Percentiles rank a stretch among this genome's conserved stretches.
Evolutionary conservation across 2,329 filamentous ascomycete species (phyloP).

Genomic region (Ascochyta fabae): DNA sequence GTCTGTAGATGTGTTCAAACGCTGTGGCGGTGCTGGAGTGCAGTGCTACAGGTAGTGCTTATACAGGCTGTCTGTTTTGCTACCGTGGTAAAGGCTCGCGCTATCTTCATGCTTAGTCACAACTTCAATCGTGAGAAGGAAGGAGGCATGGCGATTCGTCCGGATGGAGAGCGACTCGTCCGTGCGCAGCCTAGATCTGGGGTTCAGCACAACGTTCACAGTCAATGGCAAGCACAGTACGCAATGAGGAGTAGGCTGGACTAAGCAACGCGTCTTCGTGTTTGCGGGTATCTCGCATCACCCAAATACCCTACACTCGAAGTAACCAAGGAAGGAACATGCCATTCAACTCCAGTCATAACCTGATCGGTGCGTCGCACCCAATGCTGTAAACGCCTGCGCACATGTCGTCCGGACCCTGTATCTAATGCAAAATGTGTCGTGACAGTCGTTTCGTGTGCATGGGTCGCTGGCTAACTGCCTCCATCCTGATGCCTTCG

Average conservation of each 20-base stretch:
- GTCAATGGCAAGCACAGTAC: not conserved
- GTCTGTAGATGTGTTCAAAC: too few species aligned
- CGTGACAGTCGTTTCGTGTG: constrained; percentile 12
- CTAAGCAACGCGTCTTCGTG: not conserved
- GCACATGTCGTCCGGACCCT: not conserved
- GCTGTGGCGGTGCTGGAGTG: too few species aligned
- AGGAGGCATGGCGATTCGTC: too few species aligned
- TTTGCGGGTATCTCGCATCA: not conserved
- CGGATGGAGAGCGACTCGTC: too few species aligned
- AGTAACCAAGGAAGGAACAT: constrained; percentile 1
- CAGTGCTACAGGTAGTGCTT: too few species aligned
- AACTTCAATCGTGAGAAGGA: too few species aligned
- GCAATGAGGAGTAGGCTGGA: not conserved
- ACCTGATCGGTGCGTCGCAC: not conserved
- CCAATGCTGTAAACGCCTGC: constrained; percentile 17
- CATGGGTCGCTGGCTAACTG: not conserved
- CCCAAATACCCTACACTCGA: constrained; percentile 2
- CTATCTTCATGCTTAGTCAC: too few species aligned
- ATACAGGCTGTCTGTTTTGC: too few species aligned
- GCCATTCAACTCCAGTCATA: constrained; percentile 4
- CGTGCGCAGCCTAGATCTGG: not conserved
- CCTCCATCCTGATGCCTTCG: not conserved
- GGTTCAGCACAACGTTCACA: not conserved
- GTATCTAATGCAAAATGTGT: constrained; percentile 19
- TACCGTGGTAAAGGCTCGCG: too few species aligned